Base-by-base conservation (phyloP, 2,329 filamentous ascomycete species). In the Parastagonospora avenae region DNA sequence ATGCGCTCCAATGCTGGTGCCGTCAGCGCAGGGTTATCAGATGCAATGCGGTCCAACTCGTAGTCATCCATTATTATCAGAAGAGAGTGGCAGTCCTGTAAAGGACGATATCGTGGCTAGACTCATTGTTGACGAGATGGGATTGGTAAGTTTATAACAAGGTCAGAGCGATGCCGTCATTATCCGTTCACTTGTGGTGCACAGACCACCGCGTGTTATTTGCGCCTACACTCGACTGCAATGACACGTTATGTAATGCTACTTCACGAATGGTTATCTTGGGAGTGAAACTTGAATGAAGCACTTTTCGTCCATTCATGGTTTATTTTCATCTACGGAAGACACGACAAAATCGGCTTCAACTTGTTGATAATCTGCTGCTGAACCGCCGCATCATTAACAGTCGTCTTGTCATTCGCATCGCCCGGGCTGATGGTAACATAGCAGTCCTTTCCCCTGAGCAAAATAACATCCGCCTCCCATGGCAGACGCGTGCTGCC, bases 341-440 rank as follows among this genome's bases (percentile, higher is more conserved):
- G 45, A 15, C 63, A 66, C 11, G 61, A 64, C 36, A 66, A n/a
- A 15, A 66, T 63, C 11, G 63, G 58, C 60, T 63, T 66, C 42
- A 66, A 48, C 57, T 66, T 66, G 37, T 60, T 51, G 42, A 64
- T 59, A 5, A 66, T 66, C 48, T 63, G 52, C 38, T 51, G 57
- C 42, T 66, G 63, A 33, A 62, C 50, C 24, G 60, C 58, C 2
- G 74, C 79, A 36, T 78, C 78, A 51, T 78, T 67, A 0, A 80
- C 82, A 43, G 86, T 87, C 1, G 77, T 78, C 80, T 89, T 89
- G 50, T 84, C 81, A 2, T 68, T 72, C 9, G 85, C 82, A 60
- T 83, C 76, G 0, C 83, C 87, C 4, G 88, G 81, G 55, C 85
- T 89, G 38, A 90, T 77, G 35, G 84, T 83, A 14, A 83, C 81